These are phyloP conservation scores for Emmonsiellopsis sp. DNA, from an alignment of 2,329 filamentous ascomycete species.

Conservation along the genomic window DNA sequence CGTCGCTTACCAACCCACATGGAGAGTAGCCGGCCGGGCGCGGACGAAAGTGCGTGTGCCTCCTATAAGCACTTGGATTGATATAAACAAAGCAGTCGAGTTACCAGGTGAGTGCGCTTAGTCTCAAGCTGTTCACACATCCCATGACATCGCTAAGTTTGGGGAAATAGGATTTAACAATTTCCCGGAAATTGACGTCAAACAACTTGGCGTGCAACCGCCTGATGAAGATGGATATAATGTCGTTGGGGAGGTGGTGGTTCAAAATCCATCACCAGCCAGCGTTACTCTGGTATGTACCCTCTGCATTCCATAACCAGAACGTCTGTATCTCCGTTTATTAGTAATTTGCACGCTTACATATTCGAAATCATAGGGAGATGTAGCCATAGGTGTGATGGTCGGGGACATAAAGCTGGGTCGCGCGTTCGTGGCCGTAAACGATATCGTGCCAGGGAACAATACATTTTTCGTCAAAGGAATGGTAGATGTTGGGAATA, in stretches of 20 bases:
- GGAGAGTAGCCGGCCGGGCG: background rate
- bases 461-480: conserved; percentile 6
- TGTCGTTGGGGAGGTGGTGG: background rate
- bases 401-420: conserved; percentile 1
- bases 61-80: conserved; percentile 1
- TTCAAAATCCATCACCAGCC: background rate
- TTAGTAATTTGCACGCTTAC: background rate
- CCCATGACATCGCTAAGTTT: background rate
- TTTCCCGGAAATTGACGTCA: background rate
- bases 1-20: background rate
- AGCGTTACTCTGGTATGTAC: background rate
- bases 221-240: conserved; percentile 1
- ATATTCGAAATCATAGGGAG: background rate
- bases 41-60: conserved; percentile 1
- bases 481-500: background rate
- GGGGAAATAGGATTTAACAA: conserved; percentile 1
- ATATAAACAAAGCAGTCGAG: conserved; percentile 1
- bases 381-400: background rate
- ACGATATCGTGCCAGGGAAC: conserved; percentile 5
- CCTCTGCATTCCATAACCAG: no score
- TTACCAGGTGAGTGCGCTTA: background rate
- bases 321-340: no score
- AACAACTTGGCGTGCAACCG: background rate
- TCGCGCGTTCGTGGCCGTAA: background rate
- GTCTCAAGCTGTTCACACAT: background rate